Evolutionary conservation across 345 rosid species (phyloP).

Genomic region (Iberis pinnata): DNA sequence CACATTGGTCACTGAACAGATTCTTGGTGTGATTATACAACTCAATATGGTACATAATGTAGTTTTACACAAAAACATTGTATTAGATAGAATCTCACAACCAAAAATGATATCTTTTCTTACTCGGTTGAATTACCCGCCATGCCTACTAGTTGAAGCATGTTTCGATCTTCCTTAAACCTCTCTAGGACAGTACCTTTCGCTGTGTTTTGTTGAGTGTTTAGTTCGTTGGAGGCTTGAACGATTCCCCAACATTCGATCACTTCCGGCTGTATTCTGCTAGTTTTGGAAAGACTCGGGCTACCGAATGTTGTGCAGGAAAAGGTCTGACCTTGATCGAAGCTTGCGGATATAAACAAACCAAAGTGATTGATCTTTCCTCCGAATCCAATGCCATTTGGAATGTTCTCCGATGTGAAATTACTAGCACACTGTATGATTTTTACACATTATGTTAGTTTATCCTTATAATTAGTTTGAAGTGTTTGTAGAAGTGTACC

Average conservation of each 20-base stretch:
- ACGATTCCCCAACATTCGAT: slow-evolving; percentile 87
- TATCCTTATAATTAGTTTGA: not conserved
- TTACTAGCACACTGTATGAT: slow-evolving; percentile 59
- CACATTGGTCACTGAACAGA: not conserved
- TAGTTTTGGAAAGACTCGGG: slow-evolving; percentile 60
- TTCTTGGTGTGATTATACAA: not conserved
- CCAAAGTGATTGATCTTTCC: slow-evolving; percentile 57
- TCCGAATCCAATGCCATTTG: slow-evolving; percentile 68
- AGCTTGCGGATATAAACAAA: slow-evolving; percentile 65
- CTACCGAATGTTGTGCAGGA: slow-evolving; percentile 69
- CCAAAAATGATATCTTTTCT: not conserved
- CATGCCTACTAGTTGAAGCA: slow-evolving; percentile 84
- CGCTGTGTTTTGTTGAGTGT: slow-evolving; percentile 35
- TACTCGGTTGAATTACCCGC: slow-evolving; percentile 70
- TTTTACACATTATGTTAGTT: not conserved
- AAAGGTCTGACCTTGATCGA: slow-evolving; percentile 73
- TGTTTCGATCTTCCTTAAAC: slow-evolving; percentile 76
- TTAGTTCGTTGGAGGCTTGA: slow-evolving; percentile 30
- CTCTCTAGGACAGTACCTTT: slow-evolving; percentile 61
- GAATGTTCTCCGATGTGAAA: slow-evolving; percentile 81
- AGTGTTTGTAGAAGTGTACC: slow-evolving; percentile 37
- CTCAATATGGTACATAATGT: slow-evolving; percentile 11
- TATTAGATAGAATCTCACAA: not conserved
- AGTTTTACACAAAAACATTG: not conserved
- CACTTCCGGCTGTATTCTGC: slow-evolving; percentile 51